Base-by-base conservation (phyloP, 192 early-diverging fungal genomes). In the Mortierella antarctica region DNA sequence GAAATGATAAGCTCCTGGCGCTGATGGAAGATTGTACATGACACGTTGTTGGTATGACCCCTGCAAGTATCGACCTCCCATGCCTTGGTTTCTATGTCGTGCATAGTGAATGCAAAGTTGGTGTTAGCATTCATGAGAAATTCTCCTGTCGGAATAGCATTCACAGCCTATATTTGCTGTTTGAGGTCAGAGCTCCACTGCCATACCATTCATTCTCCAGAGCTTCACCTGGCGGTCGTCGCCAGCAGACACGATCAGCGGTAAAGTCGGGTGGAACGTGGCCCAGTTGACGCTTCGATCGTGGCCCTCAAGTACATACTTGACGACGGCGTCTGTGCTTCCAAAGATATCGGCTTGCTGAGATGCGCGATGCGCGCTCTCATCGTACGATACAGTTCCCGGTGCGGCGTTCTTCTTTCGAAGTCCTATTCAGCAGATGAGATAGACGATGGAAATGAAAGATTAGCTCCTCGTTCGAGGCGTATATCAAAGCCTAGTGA, bases 31-130 rank as follows among this genome's bases (percentile, higher is more conserved):
- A 99, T 81, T 4, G 94, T 94, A 56, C 90, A 90, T 31, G 94
- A 96, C 40, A 99, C 95, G 65, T 98, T 98, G 90, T 97, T 98
- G 86, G 95, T 98, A 84, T 99, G 98, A 10, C 97, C 98, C 40
- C 98, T 92, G 88, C 96, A 98, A 21, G 96, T 97, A 77, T 99
- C 97, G n/a, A 99, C 94, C 82, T 99, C 98, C 98, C 98, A 99
- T 17, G 98, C 98, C 82, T 94, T 92, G 48, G 95, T 94, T 71
- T 99, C 96, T 95, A 81, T 42, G 48, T 21, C 23, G 51, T 52
- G 31, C 44, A 20, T 20, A 44, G 50, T 56, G 45, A 42, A 48
- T 31, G 31, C 31, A 31, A 31, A 31, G 31, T 31, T 31, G 31
- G 31, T 31, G 31, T 31, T 3, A 46, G 55, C 40, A 47, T 65